Evolutionary conservation across 805 yeast genomes (phyloP).

Genomic region (Starmerella apicola): DNA sequence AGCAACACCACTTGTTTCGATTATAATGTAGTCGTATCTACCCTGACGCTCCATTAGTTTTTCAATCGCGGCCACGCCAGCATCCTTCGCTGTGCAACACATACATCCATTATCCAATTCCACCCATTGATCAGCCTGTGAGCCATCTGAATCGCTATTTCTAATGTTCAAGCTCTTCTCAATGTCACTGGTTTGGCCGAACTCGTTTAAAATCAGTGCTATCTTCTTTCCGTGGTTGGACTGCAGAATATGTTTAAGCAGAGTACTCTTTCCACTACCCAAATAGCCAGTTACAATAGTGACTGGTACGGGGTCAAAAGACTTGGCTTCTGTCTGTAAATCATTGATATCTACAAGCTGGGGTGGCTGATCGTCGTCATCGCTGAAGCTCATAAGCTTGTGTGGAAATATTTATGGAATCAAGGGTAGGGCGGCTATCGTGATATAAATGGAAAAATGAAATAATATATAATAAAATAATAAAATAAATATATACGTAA

Average conservation of each 20-base stretch:
- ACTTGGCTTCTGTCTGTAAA: neutral
- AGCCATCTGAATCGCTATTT: constrained; percentile 27
- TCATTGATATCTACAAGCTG: constrained; percentile 16
- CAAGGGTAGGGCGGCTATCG: too few relatives aligned
- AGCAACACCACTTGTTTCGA: constrained; percentile 93
- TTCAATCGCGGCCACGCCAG: constrained; percentile 90
- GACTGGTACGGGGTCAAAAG: constrained; percentile 43
- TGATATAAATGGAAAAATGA: neutral
- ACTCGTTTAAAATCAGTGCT: constrained; percentile 80
- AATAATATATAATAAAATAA: too few relatives aligned
- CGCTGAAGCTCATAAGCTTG: too few relatives aligned
- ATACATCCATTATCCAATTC: constrained; percentile 94
- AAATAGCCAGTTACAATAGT: constrained; percentile 89
- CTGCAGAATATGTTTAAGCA: constrained; percentile 58
- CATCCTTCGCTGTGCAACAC: constrained; percentile 91
- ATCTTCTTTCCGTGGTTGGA: constrained; percentile 55
- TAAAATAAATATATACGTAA: too few relatives aligned
- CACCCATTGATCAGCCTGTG: constrained; percentile 78
- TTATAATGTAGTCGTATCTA: constrained; percentile 73
- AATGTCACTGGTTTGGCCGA: constrained; percentile 80
- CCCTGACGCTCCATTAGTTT: constrained; percentile 52
- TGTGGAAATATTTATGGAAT: too few relatives aligned
- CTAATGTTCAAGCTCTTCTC: constrained; percentile 70
- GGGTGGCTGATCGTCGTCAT: constrained; percentile 23
- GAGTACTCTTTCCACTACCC: constrained; percentile 84